These are phyloP conservation scores for Jatropha multifida DNA, from an alignment of 441 rosid genomes.

Conservation along the genomic window DNA sequence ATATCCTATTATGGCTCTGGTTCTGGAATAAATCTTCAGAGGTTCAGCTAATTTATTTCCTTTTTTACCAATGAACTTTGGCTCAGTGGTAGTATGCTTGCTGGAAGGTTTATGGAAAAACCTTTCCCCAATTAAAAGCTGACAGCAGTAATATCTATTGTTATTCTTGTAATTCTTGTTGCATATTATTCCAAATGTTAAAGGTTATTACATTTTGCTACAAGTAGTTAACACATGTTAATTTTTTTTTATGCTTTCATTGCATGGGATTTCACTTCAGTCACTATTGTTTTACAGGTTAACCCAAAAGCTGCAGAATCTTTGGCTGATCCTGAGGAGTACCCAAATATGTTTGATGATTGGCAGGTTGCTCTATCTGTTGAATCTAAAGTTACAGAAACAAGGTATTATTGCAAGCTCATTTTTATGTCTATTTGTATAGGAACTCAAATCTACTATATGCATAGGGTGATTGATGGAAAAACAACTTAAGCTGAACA, in stretches of 20 bases:
- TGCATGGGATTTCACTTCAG: background rate
- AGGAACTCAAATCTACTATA: background rate
- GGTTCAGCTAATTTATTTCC: background rate
- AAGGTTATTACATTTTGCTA: background rate
- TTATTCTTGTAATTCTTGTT: background rate
- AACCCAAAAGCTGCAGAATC: constrained; percentile 99
- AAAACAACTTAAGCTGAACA: constrained; percentile 8
- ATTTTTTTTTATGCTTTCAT: background rate
- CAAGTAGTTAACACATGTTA: background rate
- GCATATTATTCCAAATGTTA: background rate
- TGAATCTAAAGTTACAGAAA: constrained; percentile 70
- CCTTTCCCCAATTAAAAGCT: background rate
- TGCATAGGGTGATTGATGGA: background rate
- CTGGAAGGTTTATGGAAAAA: background rate
- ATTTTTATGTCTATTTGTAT: background rate
- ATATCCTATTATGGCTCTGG: background rate
- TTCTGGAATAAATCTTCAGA: background rate
- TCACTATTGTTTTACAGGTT: constrained; percentile 48
- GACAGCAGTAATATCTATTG: background rate
- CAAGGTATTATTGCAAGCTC: constrained; percentile 51
- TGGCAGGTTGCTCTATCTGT: constrained; percentile 90
- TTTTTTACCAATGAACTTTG: background rate
- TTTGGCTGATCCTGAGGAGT: constrained; percentile 96
- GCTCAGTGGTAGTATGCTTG: background rate
- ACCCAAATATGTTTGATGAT: constrained; percentile 95